phyloP scores from a whole-genome alignment of 768 basidiomycete species.

The Suillus clintonianus region DNA sequence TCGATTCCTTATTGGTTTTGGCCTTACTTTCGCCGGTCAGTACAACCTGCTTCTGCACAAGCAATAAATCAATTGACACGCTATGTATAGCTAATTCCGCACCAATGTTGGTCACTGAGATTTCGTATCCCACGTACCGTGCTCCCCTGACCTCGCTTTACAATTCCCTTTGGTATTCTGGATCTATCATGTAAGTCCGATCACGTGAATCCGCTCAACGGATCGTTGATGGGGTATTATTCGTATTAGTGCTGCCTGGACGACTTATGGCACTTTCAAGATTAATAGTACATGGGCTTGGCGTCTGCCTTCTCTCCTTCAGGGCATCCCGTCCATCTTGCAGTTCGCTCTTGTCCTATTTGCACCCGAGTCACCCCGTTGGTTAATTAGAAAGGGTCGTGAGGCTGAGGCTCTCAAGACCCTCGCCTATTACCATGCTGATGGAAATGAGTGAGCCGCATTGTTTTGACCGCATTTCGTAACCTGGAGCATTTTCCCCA shows the following conservation, averaged over 20 bases:
- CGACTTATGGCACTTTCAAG: slow-evolving; percentile 79
- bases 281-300: slow-evolving; percentile 73
- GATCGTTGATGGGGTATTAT: background rate
- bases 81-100: slow-evolving; percentile 59
- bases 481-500: slow-evolving; percentile 14
- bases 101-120: slow-evolving; percentile 81
- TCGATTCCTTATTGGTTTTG: slow-evolving; percentile 78
- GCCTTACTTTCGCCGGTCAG: slow-evolving; percentile 67
- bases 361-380: slow-evolving; percentile 85
- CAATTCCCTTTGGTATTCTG: slow-evolving; percentile 87
- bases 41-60: background rate
- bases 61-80: slow-evolving; percentile 4
- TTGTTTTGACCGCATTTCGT: background rate
- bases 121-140: slow-evolving; percentile 84
- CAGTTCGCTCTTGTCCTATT: slow-evolving; percentile 70
- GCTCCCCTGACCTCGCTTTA: slow-evolving; percentile 76
- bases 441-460: slow-evolving; percentile 58
- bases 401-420: slow-evolving; percentile 66
- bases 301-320: slow-evolving; percentile 78
- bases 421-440: slow-evolving; percentile 83
- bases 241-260: slow-evolving; percentile 68
- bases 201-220: slow-evolving; percentile 1
- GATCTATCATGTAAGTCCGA: slow-evolving; percentile 65
- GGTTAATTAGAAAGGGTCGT: slow-evolving; percentile 73
- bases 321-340: slow-evolving; percentile 66